Evolutionary conservation across 2,329 filamentous ascomycete species (phyloP).

Genomic region (Hypoxylon rubiginosum): DNA sequence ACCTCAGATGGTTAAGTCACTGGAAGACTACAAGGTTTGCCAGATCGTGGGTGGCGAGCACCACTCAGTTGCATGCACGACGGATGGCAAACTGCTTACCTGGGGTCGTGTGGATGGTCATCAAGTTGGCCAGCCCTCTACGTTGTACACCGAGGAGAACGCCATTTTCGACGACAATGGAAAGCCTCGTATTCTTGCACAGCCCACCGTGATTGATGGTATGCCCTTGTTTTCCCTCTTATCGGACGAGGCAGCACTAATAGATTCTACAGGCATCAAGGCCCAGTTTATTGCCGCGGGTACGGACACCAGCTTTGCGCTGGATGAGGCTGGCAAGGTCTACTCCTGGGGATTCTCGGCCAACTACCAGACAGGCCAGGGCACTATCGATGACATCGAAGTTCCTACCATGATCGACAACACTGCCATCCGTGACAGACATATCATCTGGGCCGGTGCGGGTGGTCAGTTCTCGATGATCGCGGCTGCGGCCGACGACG

Average conservation of each 20-base stretch:
- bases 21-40: slow-evolving; percentile 74
- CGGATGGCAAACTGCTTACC: slow-evolving; percentile 58
- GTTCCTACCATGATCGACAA: slow-evolving; percentile 86
- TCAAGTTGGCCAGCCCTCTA: slow-evolving; percentile 69
- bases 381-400: slow-evolving; percentile 82
- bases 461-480: slow-evolving; percentile 86
- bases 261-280: slow-evolving; percentile 57
- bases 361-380: slow-evolving; percentile 85
- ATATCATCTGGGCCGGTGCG: slow-evolving; percentile 83
- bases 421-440: slow-evolving; percentile 80
- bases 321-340: slow-evolving; percentile 76
- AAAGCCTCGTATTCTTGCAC: slow-evolving; percentile 77
- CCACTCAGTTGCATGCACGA: slow-evolving; percentile 68
- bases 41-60: slow-evolving; percentile 79
- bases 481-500: slow-evolving; percentile 56
- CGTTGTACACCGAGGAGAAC: slow-evolving; percentile 68
- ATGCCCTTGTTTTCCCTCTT: slow-evolving; percentile 45
- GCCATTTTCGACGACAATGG: slow-evolving; percentile 74
- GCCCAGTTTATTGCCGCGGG: slow-evolving; percentile 72
- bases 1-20: slow-evolving; percentile 74
- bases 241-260: slow-evolving; percentile 34
- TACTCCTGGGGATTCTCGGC: slow-evolving; percentile 86
- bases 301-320: slow-evolving; percentile 79
- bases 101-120: slow-evolving; percentile 63
- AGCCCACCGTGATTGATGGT: slow-evolving; percentile 73